Percentiles rank a stretch among this genome's conserved stretches.
Conservation (phyloP, 345 rosid genomes). For the Hypericum perforatum region DNA sequence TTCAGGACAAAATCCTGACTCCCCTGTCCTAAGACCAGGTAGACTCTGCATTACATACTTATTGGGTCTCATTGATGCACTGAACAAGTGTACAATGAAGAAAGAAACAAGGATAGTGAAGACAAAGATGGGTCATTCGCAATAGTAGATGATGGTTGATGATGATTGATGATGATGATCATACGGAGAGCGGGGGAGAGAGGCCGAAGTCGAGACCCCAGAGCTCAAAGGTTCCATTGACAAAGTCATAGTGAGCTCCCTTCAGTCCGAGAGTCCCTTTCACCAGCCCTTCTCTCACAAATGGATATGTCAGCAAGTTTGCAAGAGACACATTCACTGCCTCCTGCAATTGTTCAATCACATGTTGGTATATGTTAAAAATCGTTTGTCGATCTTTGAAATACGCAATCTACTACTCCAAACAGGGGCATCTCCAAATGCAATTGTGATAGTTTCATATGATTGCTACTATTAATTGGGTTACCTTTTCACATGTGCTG, state of each 20-base stretch:
- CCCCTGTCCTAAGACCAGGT: no score
- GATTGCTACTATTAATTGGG: no score
- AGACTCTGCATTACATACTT: slow-evolving; percentile 12
- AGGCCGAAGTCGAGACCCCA: slow-evolving; percentile 78
- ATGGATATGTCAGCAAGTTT: slow-evolving; percentile 78
- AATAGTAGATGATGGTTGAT: no score
- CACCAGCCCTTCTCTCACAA: slow-evolving; percentile 87
- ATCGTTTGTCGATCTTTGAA: no score
- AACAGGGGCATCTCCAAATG: no score
- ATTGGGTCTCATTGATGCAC: slow-evolving; percentile 5
- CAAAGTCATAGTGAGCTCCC: slow-evolving; percentile 88
- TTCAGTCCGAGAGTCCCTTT: slow-evolving; percentile 68
- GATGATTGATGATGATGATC: slow-evolving; percentile 18
- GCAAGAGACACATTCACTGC: slow-evolving; percentile 93
- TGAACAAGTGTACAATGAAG: slow-evolving; percentile 18
- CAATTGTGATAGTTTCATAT: no score
- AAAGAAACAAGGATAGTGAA: slow-evolving; percentile 15
- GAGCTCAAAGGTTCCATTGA: slow-evolving; percentile 80
- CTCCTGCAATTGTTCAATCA: slow-evolving; percentile 41
- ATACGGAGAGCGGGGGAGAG: slow-evolving; percentile 70
- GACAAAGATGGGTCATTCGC: no score
- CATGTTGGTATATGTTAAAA: no score
- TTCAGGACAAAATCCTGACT: no score
- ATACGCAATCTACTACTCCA: no score
- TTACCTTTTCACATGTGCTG: slow-evolving; percentile 70